Evolutionary conservation across 345 rosid genomes (phyloP), one percentile per base, ranked within the genome.

Genomic region (Bruguiera sexangula): DNA sequence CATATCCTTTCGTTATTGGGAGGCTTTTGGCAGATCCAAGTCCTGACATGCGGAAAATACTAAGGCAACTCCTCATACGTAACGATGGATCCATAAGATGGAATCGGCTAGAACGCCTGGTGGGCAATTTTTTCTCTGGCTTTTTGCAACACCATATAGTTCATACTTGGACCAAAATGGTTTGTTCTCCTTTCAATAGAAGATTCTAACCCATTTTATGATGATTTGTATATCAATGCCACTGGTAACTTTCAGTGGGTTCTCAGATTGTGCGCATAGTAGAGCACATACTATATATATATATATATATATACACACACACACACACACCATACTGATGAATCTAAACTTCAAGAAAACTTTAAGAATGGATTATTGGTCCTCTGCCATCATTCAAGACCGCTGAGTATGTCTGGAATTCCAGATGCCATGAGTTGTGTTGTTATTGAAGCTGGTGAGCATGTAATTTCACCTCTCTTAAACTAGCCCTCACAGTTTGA

Each of bases 51-150:
- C 85, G 99, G 78, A 92, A 79, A 77, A 84, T 88, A 66, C 80
- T 92, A 62, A 89, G 91, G 86, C 87, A 95, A 74, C 99, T 95
- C 69, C 81, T 95, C 62, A 92, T 92, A 57, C 67, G 85, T 51
- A 86, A 92, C 62, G 82, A 92, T 81, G 97, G 99, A 66, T 90
- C 99, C 26, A 81, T 95, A 70, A 83, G 99, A 76, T 95, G 99
- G 99, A 89, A 87, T 74, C 86, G 96, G 53, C 84, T 95, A 60
- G 99, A 95, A 80, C 91, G 91, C 62, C 84, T 95, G 89, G 97
- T 94, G 77, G 30, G 81, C 63, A 37, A n/a, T 68, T 63, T 62
- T 61, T 48, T 53, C 39, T 26, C 43, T 71, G 32, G 15, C 32
- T 65, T 46, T 51, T 31, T 55, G 16, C 32, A 15, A 19, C 27